A percentile compares a stretch with the other conserved stretches of the same genome.
These are phyloP conservation scores for Truncatella angustata DNA, from an alignment of 2,329 filamentous ascomycete genomes.

Conservation along the genomic window DNA sequence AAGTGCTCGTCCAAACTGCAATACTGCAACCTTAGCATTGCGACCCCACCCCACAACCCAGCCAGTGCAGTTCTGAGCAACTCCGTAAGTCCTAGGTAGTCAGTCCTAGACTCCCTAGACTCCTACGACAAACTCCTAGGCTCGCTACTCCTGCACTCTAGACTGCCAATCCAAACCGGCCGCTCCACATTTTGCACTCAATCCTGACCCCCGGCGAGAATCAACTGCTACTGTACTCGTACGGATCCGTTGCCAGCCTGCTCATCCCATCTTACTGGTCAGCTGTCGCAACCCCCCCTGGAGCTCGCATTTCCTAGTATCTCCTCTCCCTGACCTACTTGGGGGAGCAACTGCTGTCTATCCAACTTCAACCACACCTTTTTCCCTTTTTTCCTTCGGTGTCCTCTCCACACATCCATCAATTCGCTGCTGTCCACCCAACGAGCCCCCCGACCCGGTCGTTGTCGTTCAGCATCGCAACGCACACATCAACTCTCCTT, in stretches of 20 bases:
- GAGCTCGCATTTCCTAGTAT: constrained; percentile 23
- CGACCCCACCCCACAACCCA: too few relatives aligned
- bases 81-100: too few relatives aligned
- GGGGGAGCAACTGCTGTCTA: constrained; percentile 3
- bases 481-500: constrained; percentile 5
- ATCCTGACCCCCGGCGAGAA: constrained; percentile 11
- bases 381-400: constrained; percentile 24
- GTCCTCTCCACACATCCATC: constrained; percentile 22
- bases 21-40: too few relatives aligned
- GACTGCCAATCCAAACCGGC: neutral
- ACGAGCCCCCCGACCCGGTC: constrained; percentile 17
- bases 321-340: constrained; percentile 26
- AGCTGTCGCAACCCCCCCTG: constrained; percentile 23
- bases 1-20: too few relatives aligned
- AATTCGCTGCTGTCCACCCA: constrained; percentile 13
- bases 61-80: too few relatives aligned
- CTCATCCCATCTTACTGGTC: constrained; percentile 15
- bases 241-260: too few relatives aligned
- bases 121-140: neutral
- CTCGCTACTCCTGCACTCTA: neutral
- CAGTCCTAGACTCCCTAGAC: too few relatives aligned
- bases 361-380: constrained; percentile 29
- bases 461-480: constrained; percentile 17
- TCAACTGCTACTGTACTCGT: too few relatives aligned
- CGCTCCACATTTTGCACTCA: neutral